Percentiles rank a stretch among this genome's conserved stretches.
phyloP scores from a whole-genome alignment of 169 alveolate species.

The Perkinsus chesapeaki region DNA sequence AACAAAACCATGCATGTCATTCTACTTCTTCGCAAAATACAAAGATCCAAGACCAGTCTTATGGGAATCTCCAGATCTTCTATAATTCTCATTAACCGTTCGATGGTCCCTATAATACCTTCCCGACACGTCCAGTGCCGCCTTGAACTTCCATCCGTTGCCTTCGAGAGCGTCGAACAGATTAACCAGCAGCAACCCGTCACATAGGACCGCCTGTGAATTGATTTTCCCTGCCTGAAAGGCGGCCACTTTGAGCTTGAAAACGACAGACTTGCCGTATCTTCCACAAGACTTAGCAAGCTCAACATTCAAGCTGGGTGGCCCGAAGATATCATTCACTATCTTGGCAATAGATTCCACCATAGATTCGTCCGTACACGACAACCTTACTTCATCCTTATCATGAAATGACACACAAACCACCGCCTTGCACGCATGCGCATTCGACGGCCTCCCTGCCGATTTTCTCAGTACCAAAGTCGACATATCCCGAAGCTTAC shows the following conservation, averaged over 20 bases:
- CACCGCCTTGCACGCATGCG: neutral
- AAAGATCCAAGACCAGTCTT: neutral
- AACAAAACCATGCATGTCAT: neutral
- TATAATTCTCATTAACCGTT: neutral
- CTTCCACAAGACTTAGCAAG: neutral
- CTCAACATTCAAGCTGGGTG: neutral
- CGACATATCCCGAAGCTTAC: neutral
- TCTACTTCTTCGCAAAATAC: neutral
- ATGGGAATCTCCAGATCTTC: neutral
- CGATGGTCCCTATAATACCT: neutral
- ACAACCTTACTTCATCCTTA: neutral
- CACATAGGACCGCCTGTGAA: neutral
- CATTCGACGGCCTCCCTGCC: neutral
- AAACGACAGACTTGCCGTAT: neutral
- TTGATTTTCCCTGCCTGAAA: neutral
- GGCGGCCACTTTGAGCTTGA: neutral
- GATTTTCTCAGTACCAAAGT: neutral
- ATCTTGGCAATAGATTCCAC: neutral
- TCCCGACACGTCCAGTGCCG: neutral
- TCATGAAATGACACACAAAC: neutral
- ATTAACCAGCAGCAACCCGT: neutral
- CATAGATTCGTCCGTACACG: neutral
- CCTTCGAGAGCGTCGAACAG: neutral
- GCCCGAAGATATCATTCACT: neutral
- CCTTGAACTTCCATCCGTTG: neutral